These are phyloP conservation scores for Phytophthora brassicae DNA, from an alignment of 352 stramenopile genomes.

Conservation along the genomic window DNA sequence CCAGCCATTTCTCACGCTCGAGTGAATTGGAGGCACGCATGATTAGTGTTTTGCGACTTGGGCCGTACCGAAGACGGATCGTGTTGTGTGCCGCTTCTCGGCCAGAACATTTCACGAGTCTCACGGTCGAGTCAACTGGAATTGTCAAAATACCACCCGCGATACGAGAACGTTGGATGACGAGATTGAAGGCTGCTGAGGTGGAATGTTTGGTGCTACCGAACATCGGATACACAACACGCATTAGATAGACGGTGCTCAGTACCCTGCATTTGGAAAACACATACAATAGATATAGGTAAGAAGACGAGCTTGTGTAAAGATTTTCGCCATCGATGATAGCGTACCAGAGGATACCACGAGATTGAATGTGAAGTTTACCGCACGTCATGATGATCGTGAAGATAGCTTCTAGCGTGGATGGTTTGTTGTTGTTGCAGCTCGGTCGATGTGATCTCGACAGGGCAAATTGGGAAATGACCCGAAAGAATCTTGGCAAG, in stretches of 20 bases:
- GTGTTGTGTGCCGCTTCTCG: constrained; percentile 15
- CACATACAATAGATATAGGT: background rate
- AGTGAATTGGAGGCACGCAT: constrained; percentile 18
- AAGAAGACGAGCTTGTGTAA: too few relatives aligned
- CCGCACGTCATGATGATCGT: constrained; percentile 17
- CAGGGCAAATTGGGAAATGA: constrained; percentile 3
- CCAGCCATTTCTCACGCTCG: constrained; percentile 18
- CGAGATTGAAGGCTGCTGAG: constrained; percentile 17
- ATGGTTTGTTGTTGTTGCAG: background rate
- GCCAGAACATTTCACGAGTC: constrained; percentile 16
- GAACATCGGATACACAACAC: background rate
- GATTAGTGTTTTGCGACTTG: background rate
- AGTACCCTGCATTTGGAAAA: constrained; percentile 6
- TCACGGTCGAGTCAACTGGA: constrained; percentile 19
- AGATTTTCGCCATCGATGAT: background rate
- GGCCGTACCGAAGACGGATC: constrained; percentile 19
- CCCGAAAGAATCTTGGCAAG: background rate
- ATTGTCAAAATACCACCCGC: constrained; percentile 16
- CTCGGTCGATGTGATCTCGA: background rate
- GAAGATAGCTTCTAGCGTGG: background rate
- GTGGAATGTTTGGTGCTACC: background rate
- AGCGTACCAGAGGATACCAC: constrained; percentile 8
- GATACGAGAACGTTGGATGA: constrained; percentile 14
- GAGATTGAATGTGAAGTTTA: constrained; percentile 23
- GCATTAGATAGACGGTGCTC: constrained; percentile 20